Evolutionary conservation across 2,329 filamentous ascomycete genomes (phyloP).

Genomic region (Beauveria sp.): DNA sequence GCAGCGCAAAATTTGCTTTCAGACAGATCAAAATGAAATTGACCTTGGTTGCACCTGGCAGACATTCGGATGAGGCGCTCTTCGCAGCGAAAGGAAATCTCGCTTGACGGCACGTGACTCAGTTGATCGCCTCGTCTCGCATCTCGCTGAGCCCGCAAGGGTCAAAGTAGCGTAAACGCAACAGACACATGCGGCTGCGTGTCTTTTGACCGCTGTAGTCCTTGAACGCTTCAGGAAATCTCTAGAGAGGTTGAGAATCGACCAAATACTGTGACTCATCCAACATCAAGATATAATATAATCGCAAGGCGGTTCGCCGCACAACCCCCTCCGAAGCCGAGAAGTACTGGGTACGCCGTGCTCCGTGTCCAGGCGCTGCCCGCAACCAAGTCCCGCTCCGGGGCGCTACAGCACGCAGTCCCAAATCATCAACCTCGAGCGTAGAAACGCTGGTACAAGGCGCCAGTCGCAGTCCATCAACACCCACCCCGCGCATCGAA

Average conservation of each 20-base stretch:
- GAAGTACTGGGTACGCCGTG: constrained; percentile 8
- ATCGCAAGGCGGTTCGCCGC: background rate
- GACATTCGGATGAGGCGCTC: no score
- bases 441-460: constrained; percentile 44
- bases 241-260: background rate
- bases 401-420: constrained; percentile 11
- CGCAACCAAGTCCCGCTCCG: constrained; percentile 11
- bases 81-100: no score
- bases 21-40: no score
- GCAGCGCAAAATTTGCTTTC: no score
- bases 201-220: background rate
- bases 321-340: background rate
- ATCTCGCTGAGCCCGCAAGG: background rate
- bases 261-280: background rate
- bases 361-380: background rate
- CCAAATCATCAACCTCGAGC: constrained; percentile 49
- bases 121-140: background rate
- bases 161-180: constrained; percentile 1
- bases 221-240: background rate
- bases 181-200: background rate
- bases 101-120: constrained; percentile 1
- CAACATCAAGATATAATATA: background rate
- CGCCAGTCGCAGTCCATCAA: constrained; percentile 44
- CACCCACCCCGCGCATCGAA: constrained; percentile 35
- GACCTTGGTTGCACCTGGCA: no score